Evolutionary conservation across 2,329 filamentous ascomycete species (phyloP).

Genomic region (Cladorrhinum sp.): DNA sequence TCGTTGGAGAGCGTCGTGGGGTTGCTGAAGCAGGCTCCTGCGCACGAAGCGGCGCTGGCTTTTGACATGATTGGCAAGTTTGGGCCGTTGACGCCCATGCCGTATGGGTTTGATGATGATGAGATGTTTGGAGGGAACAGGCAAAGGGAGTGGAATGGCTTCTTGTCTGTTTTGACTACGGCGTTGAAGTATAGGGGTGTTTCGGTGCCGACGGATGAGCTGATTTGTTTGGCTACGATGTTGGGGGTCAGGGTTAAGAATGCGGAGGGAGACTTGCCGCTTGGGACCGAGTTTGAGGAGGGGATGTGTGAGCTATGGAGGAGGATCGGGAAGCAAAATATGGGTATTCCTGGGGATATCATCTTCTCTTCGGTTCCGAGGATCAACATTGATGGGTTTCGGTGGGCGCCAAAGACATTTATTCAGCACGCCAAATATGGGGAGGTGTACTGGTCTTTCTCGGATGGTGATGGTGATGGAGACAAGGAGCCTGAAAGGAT

Average conservation of each 20-base stretch:
- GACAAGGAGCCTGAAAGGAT: not conserved
- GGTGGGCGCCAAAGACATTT: not conserved
- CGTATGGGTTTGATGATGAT: not conserved
- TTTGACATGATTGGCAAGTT: not conserved
- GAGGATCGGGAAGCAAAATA: not conserved
- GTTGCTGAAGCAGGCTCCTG: not conserved
- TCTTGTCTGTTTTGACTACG: not conserved
- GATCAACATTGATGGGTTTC: not conserved
- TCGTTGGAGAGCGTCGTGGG: not conserved
- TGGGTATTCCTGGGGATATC: not conserved
- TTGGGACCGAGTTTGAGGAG: not conserved
- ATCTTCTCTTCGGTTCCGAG: slow-evolving; percentile 1
- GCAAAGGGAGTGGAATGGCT: no score
- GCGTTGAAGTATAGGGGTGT: slow-evolving; percentile 4
- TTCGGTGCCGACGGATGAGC: slow-evolving; percentile 2
- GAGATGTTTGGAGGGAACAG: not conserved
- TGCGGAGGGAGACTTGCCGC: not conserved
- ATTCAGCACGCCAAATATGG: not conserved
- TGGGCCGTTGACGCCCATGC: not conserved
- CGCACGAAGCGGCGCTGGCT: not conserved
- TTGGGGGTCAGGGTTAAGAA: not conserved
- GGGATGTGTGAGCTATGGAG: not conserved
- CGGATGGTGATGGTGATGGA: not conserved
- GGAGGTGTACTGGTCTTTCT: not conserved
- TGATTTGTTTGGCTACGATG: slow-evolving; percentile 6